A percentile compares a stretch with the other conserved stretches of the same genome.
Evolutionary conservation across 169 alveolate genomes (phyloP).

Genomic region (Eimeria acervulina): DNA sequence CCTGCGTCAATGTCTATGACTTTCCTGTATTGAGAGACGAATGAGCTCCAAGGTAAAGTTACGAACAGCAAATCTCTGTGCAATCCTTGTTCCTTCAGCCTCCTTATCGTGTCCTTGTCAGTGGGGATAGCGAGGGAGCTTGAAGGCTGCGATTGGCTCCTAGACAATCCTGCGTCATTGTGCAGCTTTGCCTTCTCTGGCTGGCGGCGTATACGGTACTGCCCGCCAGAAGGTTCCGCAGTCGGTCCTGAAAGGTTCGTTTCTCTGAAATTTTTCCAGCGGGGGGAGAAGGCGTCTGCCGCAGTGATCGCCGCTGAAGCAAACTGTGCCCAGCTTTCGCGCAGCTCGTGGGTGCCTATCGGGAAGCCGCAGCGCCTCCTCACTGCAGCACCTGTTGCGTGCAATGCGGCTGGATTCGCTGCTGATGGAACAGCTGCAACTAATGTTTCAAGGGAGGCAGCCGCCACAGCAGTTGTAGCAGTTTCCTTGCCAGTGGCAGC

Average conservation of each 20-base stretch:
- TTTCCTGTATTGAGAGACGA: conserved; percentile 23
- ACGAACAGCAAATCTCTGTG: conserved; percentile 10
- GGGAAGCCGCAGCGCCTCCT: neutral
- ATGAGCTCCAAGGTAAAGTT: conserved; percentile 42
- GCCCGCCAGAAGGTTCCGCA: neutral
- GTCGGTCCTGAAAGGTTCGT: neutral
- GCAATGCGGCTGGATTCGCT: neutral
- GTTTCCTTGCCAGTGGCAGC: neutral
- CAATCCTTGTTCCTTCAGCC: conserved; percentile 15
- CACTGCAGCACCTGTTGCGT: neutral
- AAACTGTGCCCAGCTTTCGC: conserved; percentile 21
- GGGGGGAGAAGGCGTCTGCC: conserved; percentile 26
- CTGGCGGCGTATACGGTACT: neutral
- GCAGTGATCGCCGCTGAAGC: conserved; percentile 23
- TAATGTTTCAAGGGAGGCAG: neutral
- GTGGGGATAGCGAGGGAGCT: neutral
- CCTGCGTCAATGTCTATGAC: neutral
- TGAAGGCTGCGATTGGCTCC: neutral
- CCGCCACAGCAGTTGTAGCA: neutral
- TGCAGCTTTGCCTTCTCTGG: neutral
- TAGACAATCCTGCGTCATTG: neutral
- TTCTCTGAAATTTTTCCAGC: neutral
- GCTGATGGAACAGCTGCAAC: neutral
- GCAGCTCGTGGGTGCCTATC: conserved; percentile 46
- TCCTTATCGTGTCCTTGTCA: neutral